Evolutionary conservation across 352 stramenopile genomes (phyloP), one percentile per base, ranked within the genome.

Genomic region (Aphanomyces cochlioides): DNA sequence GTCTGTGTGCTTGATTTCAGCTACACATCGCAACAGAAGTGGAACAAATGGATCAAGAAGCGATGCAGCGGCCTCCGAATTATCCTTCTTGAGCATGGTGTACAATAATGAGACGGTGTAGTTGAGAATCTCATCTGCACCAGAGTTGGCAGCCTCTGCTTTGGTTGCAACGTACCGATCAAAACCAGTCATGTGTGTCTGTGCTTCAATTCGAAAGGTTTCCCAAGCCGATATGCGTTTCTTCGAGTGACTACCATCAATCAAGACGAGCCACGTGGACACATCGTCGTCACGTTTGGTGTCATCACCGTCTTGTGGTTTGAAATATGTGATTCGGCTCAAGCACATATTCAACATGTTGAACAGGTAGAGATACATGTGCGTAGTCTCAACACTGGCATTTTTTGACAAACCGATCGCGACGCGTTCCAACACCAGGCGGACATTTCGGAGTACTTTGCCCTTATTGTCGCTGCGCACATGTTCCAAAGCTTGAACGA

Each of bases 31-130:
- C 73, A 97, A 93, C 17, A 99, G 74, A 59, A 97, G 75, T 10
- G 85, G 87, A 37, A 98, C 85, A 69, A 98, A 94, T 15, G 95
- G 95, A 72, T 98, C 93, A 4, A 97, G 78, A 69, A 98, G 88
- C 39, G 78, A 63, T 38, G 77, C 45, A n/a, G 80, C 69, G 28
- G 28, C 28, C 28, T 28, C 28, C 21, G 78, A 67, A 58, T 68
- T 47, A 17, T 69, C 74, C 38, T 74, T 58, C 39, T 80, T 78
- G 1, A 93, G 69, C 63, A 91, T 86, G n/a, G 84, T 82, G 48
- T 88, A 91, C 4, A 92, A 75, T 70, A 87, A 82, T 75, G 85
- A 93, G 39, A 88, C 88, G 19, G 75, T 80, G 72, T 90, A 97
- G 78, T 83, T 92, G n/a, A 89, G 79, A n/a, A 96, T 77, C 72